A percentile compares a stretch with the other conserved stretches of the same genome.
Conservation (phyloP, 192 early-diverging fungal species). For the Podochytrium sp. region DNA sequence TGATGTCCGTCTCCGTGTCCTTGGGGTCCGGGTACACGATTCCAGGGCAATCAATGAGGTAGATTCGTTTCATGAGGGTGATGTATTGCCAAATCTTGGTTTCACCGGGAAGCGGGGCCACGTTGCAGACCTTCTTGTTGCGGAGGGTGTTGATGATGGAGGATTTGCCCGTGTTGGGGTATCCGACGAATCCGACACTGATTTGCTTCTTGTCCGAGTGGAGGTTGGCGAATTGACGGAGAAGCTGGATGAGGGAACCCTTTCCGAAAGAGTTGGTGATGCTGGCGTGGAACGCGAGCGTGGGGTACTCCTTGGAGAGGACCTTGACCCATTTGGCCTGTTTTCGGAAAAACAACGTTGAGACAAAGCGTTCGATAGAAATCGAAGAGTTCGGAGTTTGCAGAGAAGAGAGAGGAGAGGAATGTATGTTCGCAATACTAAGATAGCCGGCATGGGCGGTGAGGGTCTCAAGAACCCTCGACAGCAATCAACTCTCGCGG, state of each 20-base stretch:
- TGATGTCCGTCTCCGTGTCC: conserved; percentile 93
- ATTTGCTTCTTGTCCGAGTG: conserved; percentile 99
- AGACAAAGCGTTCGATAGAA: neutral
- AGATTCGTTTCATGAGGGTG: conserved; percentile 96
- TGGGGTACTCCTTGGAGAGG: conserved; percentile 90
- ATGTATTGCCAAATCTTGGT: conserved; percentile 99
- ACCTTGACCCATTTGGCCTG: conserved; percentile 92
- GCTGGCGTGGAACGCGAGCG: conserved; percentile 97
- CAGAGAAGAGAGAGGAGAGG: neutral
- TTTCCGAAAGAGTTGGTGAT: conserved; percentile 99
- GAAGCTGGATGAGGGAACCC: conserved; percentile 93
- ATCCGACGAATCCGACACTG: conserved; percentile 96
- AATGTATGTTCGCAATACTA: conserved; percentile 53
- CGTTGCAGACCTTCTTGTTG: conserved; percentile 95
- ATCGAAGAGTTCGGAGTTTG: no score
- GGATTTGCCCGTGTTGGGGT: conserved; percentile 96
- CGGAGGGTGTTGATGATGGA: conserved; percentile 98
- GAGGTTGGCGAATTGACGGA: conserved; percentile 94
- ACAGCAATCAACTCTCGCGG: conserved; percentile 45
- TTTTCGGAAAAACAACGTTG: neutral
- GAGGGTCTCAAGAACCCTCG: conserved; percentile 17
- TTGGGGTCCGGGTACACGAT: conserved; percentile 87
- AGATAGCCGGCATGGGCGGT: conserved; percentile 32
- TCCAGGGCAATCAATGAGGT: conserved; percentile 98
- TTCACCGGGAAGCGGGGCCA: conserved; percentile 97